Conservation (phyloP, 2,329 filamentous ascomycete species). For the Claviceps maximensis region DNA sequence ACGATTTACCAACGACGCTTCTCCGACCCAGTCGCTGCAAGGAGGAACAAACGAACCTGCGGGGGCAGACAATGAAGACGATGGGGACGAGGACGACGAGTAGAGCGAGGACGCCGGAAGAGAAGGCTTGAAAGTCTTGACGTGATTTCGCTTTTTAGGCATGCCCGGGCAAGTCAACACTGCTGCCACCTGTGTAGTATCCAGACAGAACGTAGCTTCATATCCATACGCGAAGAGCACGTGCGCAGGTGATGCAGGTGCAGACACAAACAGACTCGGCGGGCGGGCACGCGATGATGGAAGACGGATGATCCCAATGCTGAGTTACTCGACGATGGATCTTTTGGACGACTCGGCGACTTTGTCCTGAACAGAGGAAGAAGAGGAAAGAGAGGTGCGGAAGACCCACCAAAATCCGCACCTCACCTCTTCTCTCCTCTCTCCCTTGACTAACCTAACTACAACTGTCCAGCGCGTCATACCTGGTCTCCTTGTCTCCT, state of each 20-base stretch:
- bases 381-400: background rate
- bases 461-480: background rate
- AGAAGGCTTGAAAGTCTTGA: slow-evolving; percentile 44
- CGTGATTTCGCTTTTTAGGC: slow-evolving; percentile 50
- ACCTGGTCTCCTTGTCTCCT: background rate
- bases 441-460: no score
- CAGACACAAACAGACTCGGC: background rate
- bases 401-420: background rate
- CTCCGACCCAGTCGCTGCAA: background rate
- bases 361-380: background rate
- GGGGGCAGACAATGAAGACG: slow-evolving; percentile 9
- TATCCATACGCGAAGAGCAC: background rate
- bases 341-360: background rate
- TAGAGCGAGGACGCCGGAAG: slow-evolving; percentile 35
- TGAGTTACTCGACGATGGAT: background rate
- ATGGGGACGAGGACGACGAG: background rate
- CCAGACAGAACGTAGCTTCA: background rate
- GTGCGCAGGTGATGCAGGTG: background rate
- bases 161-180: slow-evolving; percentile 25
- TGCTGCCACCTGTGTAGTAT: background rate
- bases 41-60: background rate
- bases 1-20: background rate
- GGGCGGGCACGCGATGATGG: background rate
- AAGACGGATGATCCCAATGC: background rate
- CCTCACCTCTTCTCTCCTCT: background rate